phyloP scores from a whole-genome alignment of 2,329 filamentous ascomycete species.

The Colletotrichum zoysiae region DNA sequence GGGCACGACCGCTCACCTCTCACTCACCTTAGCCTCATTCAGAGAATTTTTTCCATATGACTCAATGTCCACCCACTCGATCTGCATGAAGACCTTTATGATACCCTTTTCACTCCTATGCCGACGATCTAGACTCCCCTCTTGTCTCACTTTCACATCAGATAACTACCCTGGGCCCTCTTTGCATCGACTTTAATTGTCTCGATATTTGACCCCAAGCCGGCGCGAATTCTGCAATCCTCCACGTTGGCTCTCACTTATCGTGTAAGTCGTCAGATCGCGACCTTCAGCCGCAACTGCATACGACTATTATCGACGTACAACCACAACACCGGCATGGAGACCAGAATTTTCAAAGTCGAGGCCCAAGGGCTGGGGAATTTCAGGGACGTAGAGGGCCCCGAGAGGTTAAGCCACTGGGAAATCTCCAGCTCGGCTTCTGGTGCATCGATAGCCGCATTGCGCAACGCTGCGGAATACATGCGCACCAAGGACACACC shows the following conservation, averaged over 20 bases:
- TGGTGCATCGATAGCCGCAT: conserved; percentile 51
- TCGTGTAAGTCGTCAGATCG: conserved; percentile 39
- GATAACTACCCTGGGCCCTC: conserved; percentile 31
- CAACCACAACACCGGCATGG: conserved; percentile 47
- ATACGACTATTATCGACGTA: neutral
- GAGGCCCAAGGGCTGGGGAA: conserved; percentile 50
- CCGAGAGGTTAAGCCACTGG: conserved; percentile 58
- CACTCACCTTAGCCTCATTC: conserved; percentile 29
- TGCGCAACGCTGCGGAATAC: conserved; percentile 75
- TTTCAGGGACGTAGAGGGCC: conserved; percentile 49
- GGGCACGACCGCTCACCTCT: conserved; percentile 4
- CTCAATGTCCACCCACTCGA: conserved; percentile 37
- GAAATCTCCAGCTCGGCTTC: conserved; percentile 50
- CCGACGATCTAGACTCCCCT: conserved; percentile 23
- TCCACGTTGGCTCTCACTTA: conserved; percentile 30
- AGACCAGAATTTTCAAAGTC: conserved; percentile 57
- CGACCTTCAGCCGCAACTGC: neutral
- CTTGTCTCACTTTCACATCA: conserved; percentile 4
- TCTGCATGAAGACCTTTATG: conserved; percentile 27
- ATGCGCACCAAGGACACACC: conserved; percentile 77
- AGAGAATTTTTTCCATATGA: conserved; percentile 37
- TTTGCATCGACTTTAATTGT: conserved; percentile 19
- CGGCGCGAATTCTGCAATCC: neutral
- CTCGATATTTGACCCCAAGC: neutral
- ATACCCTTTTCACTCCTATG: conserved; percentile 30